Base-by-base conservation (phyloP, 306 rosid species). In the peach (Prunus persica) region DNA sequence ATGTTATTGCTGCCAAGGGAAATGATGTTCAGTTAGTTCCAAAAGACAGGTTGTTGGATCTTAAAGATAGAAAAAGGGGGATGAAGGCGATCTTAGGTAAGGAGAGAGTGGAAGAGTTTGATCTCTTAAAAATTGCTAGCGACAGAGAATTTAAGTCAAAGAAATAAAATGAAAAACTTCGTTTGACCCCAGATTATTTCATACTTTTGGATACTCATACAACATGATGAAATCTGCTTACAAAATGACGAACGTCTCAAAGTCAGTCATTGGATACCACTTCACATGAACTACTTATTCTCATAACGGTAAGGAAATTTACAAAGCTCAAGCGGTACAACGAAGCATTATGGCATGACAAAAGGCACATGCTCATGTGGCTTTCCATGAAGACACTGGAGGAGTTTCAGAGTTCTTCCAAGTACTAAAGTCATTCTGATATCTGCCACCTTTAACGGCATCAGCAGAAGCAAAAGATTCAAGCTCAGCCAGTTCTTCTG, bases 401-500 rank as follows among this genome's bases (percentile, higher is more conserved):
- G 80, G 80, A 28, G 93, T 91, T 12, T 85, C 90, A 14, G 88
- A 80, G 2, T 74, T 43, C 77, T 62, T 80, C 90, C 90, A 91
- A 12, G 91, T 80, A 38, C 56, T 0, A 4, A 34, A 34, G 41
- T 6, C 41, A 34, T 34, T 10, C 0, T 5, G 54, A 46, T 75
- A 80, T 62, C 94, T 74, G 0, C 63, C 90, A 43, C 97, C 92
- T 81, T 84, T 86, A 3, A 87, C 84, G 1, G 32, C 79, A 73
- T 78, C 89, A 1, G 18, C 82, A 0, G 85, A 83, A 60, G 85
- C 91, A 6, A 47, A 84, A 10, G 92, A 86, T 85, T 89, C 89
- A 2, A 91, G 87, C 56, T 89, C 87, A 11, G 75, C 80, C 87
- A 85, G 58, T 58, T 93, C 97, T 79, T 87, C 84, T 6, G 83